phyloP scores from a whole-genome alignment of 768 basidiomycete species.

The Mycena venus region DNA sequence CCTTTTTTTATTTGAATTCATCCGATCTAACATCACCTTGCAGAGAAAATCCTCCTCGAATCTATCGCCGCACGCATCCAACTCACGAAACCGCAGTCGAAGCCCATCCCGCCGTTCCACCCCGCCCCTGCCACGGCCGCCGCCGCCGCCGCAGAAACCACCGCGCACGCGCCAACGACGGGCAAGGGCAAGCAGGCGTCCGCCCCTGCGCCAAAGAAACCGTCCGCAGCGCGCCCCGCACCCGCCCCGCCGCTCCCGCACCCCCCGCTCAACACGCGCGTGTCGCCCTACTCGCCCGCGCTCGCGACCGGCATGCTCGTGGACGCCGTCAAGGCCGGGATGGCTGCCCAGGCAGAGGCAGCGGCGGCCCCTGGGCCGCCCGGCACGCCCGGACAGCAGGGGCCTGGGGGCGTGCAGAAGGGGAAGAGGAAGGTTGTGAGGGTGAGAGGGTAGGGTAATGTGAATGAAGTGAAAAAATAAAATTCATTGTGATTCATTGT shows the following conservation, averaged over 20 bases:
- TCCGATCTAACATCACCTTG: constrained; percentile 1
- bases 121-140: constrained; percentile 46
- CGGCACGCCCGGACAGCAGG: constrained; percentile 48
- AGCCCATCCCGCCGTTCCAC: constrained; percentile 76
- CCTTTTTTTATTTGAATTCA: constrained; percentile 42
- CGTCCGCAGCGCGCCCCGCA: constrained; percentile 54
- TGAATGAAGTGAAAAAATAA: not conserved
- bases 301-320: constrained; percentile 83
- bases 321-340: constrained; percentile 88
- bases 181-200: constrained; percentile 65
- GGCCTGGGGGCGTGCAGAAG: constrained; percentile 63
- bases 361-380: constrained; percentile 50
- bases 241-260: constrained; percentile 84
- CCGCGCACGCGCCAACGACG: constrained; percentile 12
- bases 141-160: constrained; percentile 46
- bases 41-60: constrained; percentile 87
- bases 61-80: constrained; percentile 83
- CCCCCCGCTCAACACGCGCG: constrained; percentile 78
- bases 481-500: not conserved
- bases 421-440: constrained; percentile 87
- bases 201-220: constrained; percentile 51
- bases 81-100: constrained; percentile 74
- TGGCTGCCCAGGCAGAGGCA: constrained; percentile 70
- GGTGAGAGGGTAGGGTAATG: constrained; percentile 62
- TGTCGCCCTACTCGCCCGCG: constrained; percentile 86